phyloP scores from a whole-genome alignment of 805 yeast genomes.

The Vanderwaltozyma yarrowii region DNA sequence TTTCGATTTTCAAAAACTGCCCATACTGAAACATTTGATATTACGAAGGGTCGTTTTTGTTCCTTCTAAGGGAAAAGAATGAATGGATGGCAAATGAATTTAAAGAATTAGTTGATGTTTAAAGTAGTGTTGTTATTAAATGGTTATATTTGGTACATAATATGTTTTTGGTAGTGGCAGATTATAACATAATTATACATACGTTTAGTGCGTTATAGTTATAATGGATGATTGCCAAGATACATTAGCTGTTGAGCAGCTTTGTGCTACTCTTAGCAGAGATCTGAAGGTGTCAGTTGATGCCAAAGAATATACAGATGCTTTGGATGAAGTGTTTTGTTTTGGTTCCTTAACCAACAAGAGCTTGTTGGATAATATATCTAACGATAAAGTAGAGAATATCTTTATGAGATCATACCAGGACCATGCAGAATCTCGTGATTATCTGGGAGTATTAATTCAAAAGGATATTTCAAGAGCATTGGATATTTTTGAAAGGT shows the following conservation, averaged over 20 bases:
- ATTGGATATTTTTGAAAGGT: slow-evolving; percentile 13
- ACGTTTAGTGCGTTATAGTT: no score
- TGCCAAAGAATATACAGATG: slow-evolving; percentile 4
- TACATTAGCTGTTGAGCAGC: background rate
- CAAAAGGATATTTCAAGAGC: slow-evolving; percentile 10
- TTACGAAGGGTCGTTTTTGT: no score
- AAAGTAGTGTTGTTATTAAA: background rate
- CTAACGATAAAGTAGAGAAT: slow-evolving; percentile 11
- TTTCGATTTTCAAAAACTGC: no score
- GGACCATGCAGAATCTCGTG: slow-evolving; percentile 19
- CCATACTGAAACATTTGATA: no score
- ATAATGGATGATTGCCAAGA: no score
- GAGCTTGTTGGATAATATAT: background rate
- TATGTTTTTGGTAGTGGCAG: no score
- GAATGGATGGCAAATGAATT: no score
- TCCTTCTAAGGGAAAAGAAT: no score
- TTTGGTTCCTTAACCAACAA: background rate
- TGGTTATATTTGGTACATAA: no score
- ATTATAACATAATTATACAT: no score
- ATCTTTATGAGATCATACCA: slow-evolving; percentile 19
- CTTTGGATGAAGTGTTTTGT: slow-evolving; percentile 6
- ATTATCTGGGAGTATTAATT: slow-evolving; percentile 9
- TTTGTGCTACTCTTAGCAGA: background rate
- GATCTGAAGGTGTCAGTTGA: slow-evolving; percentile 1
- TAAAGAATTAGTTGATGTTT: background rate